Conservation (phyloP, 345 rosid species). For the Eucalyptus guilfoylei region DNA sequence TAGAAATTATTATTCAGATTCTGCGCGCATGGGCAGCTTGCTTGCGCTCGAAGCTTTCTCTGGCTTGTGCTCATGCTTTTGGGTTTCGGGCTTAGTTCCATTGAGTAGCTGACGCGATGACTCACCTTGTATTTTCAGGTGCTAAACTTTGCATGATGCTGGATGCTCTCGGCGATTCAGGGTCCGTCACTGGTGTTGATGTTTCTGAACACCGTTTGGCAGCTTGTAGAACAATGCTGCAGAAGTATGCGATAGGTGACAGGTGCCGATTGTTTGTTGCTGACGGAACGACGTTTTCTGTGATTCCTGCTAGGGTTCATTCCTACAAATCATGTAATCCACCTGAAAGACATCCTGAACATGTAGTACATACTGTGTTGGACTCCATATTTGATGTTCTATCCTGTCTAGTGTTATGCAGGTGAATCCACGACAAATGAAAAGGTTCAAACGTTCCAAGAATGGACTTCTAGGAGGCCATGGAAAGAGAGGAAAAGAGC, state of each 20-base stretch:
- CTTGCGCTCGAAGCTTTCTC: neutral
- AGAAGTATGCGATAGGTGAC: constrained; percentile 63
- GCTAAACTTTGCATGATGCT: constrained; percentile 90
- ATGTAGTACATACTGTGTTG: neutral
- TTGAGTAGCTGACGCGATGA: neutral
- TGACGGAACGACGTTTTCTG: constrained; percentile 68
- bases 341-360: neutral
- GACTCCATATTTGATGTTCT: neutral
- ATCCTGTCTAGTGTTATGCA: constrained; percentile 33
- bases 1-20: neutral
- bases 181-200: constrained; percentile 90
- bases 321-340: constrained; percentile 24
- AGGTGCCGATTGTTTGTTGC: constrained; percentile 76
- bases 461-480: constrained; percentile 78
- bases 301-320: constrained; percentile 27
- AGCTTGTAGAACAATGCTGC: constrained; percentile 84
- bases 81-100: neutral
- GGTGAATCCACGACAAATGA: constrained; percentile 28
- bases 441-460: constrained; percentile 28
- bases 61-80: neutral
- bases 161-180: constrained; percentile 63
- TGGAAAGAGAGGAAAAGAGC: constrained; percentile 82
- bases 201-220: constrained; percentile 81
- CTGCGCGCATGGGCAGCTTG: neutral
- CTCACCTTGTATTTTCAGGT: constrained; percentile 35